phyloP scores from a whole-genome alignment of 257 asterid species.

The Ajuga chamaepitys region DNA sequence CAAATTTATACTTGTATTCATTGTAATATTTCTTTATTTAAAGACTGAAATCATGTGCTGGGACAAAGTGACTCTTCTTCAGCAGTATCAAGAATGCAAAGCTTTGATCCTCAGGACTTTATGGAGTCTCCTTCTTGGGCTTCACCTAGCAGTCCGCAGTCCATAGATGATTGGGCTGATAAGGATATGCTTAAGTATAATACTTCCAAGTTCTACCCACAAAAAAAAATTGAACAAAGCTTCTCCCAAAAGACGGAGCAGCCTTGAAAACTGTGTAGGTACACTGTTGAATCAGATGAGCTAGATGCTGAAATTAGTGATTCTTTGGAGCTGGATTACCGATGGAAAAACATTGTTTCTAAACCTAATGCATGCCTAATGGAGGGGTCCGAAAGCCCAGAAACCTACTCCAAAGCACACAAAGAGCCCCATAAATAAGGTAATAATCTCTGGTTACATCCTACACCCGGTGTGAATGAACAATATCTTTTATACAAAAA shows the following conservation, averaged over 20 bases:
- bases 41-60: conserved; percentile 19
- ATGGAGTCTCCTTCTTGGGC: conserved; percentile 41
- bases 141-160: conserved; percentile 22
- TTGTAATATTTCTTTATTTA: no score
- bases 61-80: conserved; percentile 26
- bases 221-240: conserved; percentile 12
- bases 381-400: conserved; percentile 40
- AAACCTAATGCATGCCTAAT: conserved; percentile 28
- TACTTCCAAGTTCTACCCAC: conserved; percentile 17
- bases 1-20: neutral
- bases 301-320: conserved; percentile 50
- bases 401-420: conserved; percentile 42
- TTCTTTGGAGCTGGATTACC: conserved; percentile 50
- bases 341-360: conserved; percentile 31
- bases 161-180: conserved; percentile 50
- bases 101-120: conserved; percentile 48
- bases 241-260: conserved; percentile 18
- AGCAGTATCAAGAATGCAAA: conserved; percentile 35
- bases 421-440: conserved; percentile 47
- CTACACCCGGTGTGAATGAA: no score
- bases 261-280: conserved; percentile 27
- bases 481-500: no score
- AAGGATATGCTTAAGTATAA: conserved; percentile 40
- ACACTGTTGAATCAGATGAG: conserved; percentile 37
- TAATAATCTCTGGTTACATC: conserved; percentile 12